Conservation (phyloP, 139 green algal genomes). For the Limnomonas spitsbergensis region DNA sequence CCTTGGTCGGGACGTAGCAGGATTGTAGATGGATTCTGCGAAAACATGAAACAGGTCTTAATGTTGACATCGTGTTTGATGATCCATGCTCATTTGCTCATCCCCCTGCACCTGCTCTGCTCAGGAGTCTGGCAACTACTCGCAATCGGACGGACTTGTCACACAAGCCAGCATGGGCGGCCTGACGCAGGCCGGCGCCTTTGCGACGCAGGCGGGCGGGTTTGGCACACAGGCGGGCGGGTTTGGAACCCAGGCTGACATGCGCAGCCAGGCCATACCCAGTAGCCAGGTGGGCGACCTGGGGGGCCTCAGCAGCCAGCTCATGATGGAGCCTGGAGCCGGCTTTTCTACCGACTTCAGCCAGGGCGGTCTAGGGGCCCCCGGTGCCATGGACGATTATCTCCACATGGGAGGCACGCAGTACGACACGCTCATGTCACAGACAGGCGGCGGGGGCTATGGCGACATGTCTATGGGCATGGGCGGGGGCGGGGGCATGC, state of each 20-base stretch:
- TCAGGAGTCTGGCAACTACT: too few species aligned
- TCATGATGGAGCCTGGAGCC: neutral
- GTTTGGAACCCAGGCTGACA: neutral
- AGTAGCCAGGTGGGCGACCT: neutral
- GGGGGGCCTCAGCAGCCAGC: neutral
- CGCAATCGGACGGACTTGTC: neutral
- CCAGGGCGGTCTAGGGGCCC: neutral
- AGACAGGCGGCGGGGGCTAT: neutral
- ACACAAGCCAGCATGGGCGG: neutral
- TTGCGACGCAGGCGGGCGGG: neutral
- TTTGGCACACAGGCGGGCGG: neutral
- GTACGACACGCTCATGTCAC: neutral
- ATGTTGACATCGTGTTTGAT: too few species aligned
- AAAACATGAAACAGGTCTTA: too few species aligned
- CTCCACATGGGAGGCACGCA: neutral
- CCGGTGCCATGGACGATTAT: slow-evolving; percentile 18
- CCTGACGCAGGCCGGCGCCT: neutral
- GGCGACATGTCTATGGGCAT: neutral
- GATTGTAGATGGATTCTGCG: too few species aligned
- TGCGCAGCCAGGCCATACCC: neutral
- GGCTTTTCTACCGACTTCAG: neutral
- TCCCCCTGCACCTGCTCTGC: too few species aligned
- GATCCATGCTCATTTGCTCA: too few species aligned
- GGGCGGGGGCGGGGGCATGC: neutral
- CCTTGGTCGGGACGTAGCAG: too few species aligned